Evolutionary conservation across 2,329 filamentous ascomycete species (phyloP).

Genomic region (Sphaerulina vaccinii): DNA sequence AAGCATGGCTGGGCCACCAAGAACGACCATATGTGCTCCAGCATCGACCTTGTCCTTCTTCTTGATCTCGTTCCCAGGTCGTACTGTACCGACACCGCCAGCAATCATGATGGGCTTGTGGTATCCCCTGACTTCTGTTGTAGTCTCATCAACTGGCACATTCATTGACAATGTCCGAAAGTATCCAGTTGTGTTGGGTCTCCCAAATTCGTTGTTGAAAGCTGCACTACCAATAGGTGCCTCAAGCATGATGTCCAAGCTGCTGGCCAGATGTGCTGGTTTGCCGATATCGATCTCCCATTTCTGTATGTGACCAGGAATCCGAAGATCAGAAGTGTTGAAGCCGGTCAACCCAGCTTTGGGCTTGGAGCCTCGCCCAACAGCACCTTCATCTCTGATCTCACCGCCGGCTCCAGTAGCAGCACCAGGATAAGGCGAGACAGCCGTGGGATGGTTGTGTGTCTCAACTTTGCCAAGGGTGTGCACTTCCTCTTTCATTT

Average conservation of each 20-base stretch:
- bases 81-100: constrained; percentile 87
- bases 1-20: constrained; percentile 95
- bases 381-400: constrained; percentile 91
- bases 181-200: constrained; percentile 82
- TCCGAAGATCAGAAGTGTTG: constrained; percentile 90
- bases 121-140: constrained; percentile 78
- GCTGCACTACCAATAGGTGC: constrained; percentile 91
- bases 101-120: constrained; percentile 99
- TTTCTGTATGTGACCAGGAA: constrained; percentile 76
- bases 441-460: constrained; percentile 95
- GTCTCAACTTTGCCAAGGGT: constrained; percentile 94
- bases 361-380: constrained; percentile 86
- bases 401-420: constrained; percentile 95
- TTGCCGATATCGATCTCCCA: constrained; percentile 93
- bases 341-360: constrained; percentile 92
- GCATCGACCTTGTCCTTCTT: constrained; percentile 73
- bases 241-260: constrained; percentile 95
- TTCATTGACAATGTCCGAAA: constrained; percentile 85
- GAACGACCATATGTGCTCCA: constrained; percentile 86
- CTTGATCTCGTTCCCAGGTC: constrained; percentile 89
- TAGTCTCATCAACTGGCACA: constrained; percentile 59
- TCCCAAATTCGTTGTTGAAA: constrained; percentile 97
- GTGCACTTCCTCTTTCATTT: constrained; percentile 82
- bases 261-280: constrained; percentile 87
- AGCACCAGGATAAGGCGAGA: constrained; percentile 88